Evolutionary conservation across 495 filamentous ascomycete genomes (phyloP), one percentile per base, ranked within the genome.

Genomic region (Patellaria atrata): DNA sequence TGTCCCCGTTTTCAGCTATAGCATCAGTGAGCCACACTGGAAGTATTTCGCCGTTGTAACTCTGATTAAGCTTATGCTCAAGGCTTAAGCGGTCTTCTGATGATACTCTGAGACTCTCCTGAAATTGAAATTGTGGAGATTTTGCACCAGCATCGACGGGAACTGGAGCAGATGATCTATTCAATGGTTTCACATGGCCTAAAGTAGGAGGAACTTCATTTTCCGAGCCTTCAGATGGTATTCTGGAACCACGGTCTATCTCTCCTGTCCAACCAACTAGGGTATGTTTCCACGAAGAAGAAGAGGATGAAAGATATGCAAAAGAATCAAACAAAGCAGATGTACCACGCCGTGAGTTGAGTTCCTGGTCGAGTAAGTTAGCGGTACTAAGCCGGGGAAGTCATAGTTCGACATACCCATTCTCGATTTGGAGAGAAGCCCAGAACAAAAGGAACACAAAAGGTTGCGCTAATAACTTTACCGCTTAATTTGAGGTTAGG

Each of bases 261-360:
- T 94, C 85, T 21, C 86, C 86, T 1, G 86, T 87, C 86, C 86
- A 94, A 13, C 79, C 85, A 30, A 94, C 77, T 1, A 93, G 63
- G 0, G 76, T 83, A 58, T 91, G 84, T 45, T 80, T 77, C 82
- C 82, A 94, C 14, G 70, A 67, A 5, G 72, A 70, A 15, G 77
- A 63, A 26, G 77, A 58, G 4, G 82, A 83, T 5, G 80, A 79
- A 16, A 94, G 70, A 55, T 86, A 76, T 12, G 76, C 72, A 48
- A 94, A 79, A 20, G 82, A 79, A 53, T 93, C 84, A 55, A 86
- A 87, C 16, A 94, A 64, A 13, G 86, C 82, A 3, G 86, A 91
- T 23, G 81, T 82, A 33, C 86, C 86, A 20, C 75, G 74, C 27
- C 85, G 79, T 38, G 75, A 60, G 47, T 71, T 73, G 40, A 92